Evolutionary conservation across 495 filamentous ascomycete genomes (phyloP).

Genomic region (Penicillium lividum): DNA sequence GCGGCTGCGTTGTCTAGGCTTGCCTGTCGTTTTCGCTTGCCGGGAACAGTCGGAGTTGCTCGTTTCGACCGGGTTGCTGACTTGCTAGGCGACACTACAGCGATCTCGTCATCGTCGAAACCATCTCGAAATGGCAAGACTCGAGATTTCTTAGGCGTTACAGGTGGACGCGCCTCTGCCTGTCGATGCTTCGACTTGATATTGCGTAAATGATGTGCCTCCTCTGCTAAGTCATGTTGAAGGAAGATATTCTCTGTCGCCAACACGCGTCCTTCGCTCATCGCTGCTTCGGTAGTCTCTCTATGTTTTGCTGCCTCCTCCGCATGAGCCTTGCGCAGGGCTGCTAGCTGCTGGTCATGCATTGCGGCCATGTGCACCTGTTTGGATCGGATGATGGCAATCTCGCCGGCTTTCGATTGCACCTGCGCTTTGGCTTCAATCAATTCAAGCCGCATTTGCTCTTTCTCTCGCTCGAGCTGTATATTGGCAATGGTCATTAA

Average conservation of each 20-base stretch:
- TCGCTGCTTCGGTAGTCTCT: slow-evolving; percentile 56
- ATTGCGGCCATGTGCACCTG: slow-evolving; percentile 55
- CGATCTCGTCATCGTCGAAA: slow-evolving; percentile 71
- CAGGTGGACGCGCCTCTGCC: slow-evolving; percentile 37
- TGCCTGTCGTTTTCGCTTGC: slow-evolving; percentile 63
- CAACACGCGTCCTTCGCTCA: slow-evolving; percentile 58
- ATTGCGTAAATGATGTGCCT: slow-evolving; percentile 49
- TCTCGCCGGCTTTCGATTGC: slow-evolving; percentile 63
- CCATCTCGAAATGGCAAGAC: slow-evolving; percentile 64
- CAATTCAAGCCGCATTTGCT: slow-evolving; percentile 47
- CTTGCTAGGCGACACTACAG: slow-evolving; percentile 58
- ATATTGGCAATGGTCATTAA: slow-evolving; percentile 26
- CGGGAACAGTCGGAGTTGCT: slow-evolving; percentile 57
- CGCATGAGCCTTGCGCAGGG: slow-evolving; percentile 53
- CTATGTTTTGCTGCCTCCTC: slow-evolving; percentile 58
- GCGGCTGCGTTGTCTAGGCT: slow-evolving; percentile 56
- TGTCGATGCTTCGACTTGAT: slow-evolving; percentile 45
- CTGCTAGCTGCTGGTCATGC: slow-evolving; percentile 54
- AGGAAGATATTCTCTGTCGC: slow-evolving; percentile 66
- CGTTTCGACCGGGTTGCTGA: slow-evolving; percentile 50
- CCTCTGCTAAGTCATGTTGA: slow-evolving; percentile 64
- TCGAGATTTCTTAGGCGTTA: slow-evolving; percentile 62
- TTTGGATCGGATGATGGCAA: slow-evolving; percentile 66
- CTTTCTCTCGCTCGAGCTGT: slow-evolving; percentile 56
- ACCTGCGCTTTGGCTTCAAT: slow-evolving; percentile 49